Conservation (phyloP, 169 alveolate genomes). For the Besnoitia besnoiti region DNA sequence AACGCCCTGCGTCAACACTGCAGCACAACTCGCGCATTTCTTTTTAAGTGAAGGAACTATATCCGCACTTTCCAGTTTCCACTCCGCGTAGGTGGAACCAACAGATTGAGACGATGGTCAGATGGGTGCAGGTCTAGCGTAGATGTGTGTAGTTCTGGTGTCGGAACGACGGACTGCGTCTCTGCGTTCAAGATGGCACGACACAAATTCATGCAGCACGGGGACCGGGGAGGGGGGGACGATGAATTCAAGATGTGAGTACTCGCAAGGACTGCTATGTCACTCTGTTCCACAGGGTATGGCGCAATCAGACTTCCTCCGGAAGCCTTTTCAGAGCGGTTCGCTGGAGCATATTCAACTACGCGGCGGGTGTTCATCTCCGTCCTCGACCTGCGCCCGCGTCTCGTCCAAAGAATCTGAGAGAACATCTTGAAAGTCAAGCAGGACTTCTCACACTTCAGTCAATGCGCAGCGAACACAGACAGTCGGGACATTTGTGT, state of each 20-base stretch:
- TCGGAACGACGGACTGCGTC: too few relatives aligned
- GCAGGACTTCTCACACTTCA: too few relatives aligned
- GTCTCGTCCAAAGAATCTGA: background rate
- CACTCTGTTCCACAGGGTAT: background rate
- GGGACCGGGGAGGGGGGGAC: too few relatives aligned
- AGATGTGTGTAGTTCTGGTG: background rate
- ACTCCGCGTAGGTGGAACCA: background rate
- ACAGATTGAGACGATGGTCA: too few relatives aligned
- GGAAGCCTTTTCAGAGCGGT: background rate
- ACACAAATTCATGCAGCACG: too few relatives aligned
- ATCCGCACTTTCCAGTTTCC: background rate
- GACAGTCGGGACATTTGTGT: too few relatives aligned
- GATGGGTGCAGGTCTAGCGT: background rate
- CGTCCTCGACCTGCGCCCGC: background rate
- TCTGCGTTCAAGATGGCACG: too few relatives aligned
- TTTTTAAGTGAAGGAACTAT: background rate
- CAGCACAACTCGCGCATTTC: background rate
- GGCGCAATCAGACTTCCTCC: conserved; percentile 23
- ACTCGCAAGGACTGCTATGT: background rate
- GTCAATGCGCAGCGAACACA: too few relatives aligned
- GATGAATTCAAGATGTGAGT: too few relatives aligned
- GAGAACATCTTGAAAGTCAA: background rate
- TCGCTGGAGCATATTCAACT: background rate
- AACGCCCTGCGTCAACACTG: background rate
- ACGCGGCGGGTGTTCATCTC: background rate